Conservation (phyloP, 768 basidiomycete species). For the Auricularia cornea region DNA sequence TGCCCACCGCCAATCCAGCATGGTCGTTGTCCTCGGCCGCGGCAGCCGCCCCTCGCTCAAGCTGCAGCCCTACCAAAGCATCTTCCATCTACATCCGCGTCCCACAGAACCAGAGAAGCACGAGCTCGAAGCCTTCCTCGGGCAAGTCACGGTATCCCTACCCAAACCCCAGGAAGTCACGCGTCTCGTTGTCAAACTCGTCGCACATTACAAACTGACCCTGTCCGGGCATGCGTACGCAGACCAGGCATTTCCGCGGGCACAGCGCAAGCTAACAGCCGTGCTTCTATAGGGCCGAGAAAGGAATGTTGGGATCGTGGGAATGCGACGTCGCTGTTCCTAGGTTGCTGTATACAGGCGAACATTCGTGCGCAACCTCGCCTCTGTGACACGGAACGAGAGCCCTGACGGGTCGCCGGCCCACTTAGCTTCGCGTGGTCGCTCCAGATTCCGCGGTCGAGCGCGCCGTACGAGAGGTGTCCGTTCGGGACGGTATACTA, state of each 20-base stretch:
- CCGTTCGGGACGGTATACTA: background rate
- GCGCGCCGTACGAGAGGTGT: background rate
- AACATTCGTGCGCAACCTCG: background rate
- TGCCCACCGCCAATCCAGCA: too few relatives aligned
- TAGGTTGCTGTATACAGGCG: background rate
- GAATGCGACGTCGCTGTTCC: background rate
- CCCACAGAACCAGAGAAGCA: background rate
- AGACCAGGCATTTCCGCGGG: too few relatives aligned
- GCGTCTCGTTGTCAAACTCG: background rate
- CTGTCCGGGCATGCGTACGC: background rate
- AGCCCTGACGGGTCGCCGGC: background rate
- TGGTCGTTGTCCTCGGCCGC: background rate
- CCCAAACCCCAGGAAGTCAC: background rate
- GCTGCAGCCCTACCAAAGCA: background rate
- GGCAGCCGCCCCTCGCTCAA: background rate
- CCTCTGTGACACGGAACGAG: background rate
- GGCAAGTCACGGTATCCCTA: background rate
- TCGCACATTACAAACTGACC: background rate
- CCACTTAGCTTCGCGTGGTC: background rate
- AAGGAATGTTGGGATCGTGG: background rate
- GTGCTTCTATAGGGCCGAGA: background rate
- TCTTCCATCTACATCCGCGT: background rate
- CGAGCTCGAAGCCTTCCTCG: background rate
- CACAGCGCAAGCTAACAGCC: background rate
- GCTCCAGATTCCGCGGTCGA: background rate